Base-by-base conservation (phyloP, 2,329 filamentous ascomycete species). In the Gliomastix tumulicola region DNA sequence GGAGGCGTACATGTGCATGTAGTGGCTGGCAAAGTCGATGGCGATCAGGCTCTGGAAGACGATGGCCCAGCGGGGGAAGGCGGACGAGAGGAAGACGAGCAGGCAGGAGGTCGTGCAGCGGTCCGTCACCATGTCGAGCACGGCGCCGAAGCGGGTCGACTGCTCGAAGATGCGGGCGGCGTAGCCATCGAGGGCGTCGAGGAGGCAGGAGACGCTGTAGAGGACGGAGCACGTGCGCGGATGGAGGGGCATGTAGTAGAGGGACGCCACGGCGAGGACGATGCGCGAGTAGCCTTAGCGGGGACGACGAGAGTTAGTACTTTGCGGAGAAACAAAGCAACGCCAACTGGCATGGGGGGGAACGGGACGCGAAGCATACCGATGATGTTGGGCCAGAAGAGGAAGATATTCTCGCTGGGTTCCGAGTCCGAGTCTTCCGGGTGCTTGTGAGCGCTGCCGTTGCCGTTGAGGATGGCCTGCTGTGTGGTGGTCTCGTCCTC, bases 171-270 rank as follows among this genome's bases (percentile, higher is more conserved):
- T 41, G 21, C 64, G 51, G 40, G 92, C 92, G n/a, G 89, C 89
- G 51, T 89, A 84, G 50, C 92, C 92, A 57, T 98, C 92, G 45
- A 97, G 76, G 32, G 90, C 92, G 59, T 98, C 92, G 46, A 98
- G 83, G 31, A 97, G 76, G 60, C 92, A 97, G 19, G 90, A 97
- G 41, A 98, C 68, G 57, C 82, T 90, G 72, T 98, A 98, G 37
- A 94, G 78, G 34, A 89, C 62, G 41, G 86, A 89, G 67, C 90
- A 97, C 25, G 89, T 95, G 52, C 90, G 84, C n/a, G 90, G 90
- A 61, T 98, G 92, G 37, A 97, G 78, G 35, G 92, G 90, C 92
- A 98, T 98, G 70, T 96, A 98, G 69, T 97, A 95, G 47, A 98
- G 80, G 20, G 92, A 96, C 33, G 85, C 87, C 52, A 96, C 68